These are phyloP conservation scores for Buxus sempervirens DNA, from an alignment of 164 flowering plant species.

Conservation along the genomic window DNA sequence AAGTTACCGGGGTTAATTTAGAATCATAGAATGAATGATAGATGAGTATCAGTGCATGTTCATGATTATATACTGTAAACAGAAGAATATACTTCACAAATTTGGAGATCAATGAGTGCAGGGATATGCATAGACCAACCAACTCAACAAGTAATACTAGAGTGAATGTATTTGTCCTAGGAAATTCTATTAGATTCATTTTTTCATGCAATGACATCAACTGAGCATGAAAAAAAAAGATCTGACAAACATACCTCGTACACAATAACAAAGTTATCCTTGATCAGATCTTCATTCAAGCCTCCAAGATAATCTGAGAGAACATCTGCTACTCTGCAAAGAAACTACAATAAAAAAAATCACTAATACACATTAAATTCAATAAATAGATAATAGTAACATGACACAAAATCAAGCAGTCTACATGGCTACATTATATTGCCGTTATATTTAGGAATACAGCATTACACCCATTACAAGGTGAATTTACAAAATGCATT, in stretches of 20 bases:
- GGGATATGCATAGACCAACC: not conserved
- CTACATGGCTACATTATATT: not conserved
- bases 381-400: not conserved
- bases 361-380: not conserved
- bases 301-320: conserved; percentile 87
- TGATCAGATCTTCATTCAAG: conserved; percentile 86
- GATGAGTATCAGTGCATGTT: too few relatives aligned
- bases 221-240: not conserved
- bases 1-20: too few relatives aligned
- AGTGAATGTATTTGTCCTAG: not conserved
- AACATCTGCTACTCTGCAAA: conserved; percentile 93
- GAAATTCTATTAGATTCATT: not conserved
- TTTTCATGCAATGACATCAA: not conserved
- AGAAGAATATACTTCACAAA: too few relatives aligned
- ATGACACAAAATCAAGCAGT: not conserved
- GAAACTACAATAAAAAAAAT: conserved; percentile 53
- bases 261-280: conserved; percentile 93
- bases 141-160: not conserved
- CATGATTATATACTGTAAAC: too few relatives aligned
- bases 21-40: too few relatives aligned
- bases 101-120: not conserved
- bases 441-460: too few relatives aligned
- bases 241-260: conserved; percentile 69
- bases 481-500: too few relatives aligned
- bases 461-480: too few relatives aligned